Base-by-base conservation (phyloP, 305 asterid genomes). In the Solanum hybrid region DNA sequence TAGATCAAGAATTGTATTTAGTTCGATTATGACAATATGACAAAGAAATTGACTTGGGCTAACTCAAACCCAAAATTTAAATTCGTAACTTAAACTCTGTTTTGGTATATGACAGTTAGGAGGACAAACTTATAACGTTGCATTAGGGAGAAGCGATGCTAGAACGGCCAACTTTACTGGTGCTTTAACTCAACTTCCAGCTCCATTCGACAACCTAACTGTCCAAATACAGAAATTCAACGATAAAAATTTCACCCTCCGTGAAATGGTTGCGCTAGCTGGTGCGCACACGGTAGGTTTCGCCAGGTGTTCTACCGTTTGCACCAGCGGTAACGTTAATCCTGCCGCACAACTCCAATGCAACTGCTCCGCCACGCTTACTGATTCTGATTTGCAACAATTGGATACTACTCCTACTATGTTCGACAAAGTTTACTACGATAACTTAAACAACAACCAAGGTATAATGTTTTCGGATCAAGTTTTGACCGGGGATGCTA, bases 61-160 rank as follows among this genome's bases (percentile, higher is more conserved):
- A 31, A 14, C 12, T 75, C 37, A 14, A 29, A 6, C 22, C 11
- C 78, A 12, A 27, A 72, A 75, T 7, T 31, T 75, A 15, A 75
- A 73, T 2, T 45, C 0, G 2, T 11, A 75, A 75, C 5, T 75
- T 75, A 31, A 15, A 75, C 24, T 31, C 26, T 17, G 35, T 26
- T 12, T n/a, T 40, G 29, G 36, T 80, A 27, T 80, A 45, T 75
- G 26, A 6, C 89, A 87, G 89, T 64, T 87, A 42, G 71, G 89
- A 72, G 89, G 89, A 36, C 89, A 38, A 37, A 40, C 71, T 64
- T 87, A 87, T 24, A 72, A 4, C 29, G 71, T 87, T 27, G 38
- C 78, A 72, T 60, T 87, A 11, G 89, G 89, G 40, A 87, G 89
- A 87, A 87, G 82, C n/a, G 89, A 87, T 15, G 89, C 89, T 37